Conservation (phyloP, 306 rosid genomes). For the Mucuna pruriens region DNA sequence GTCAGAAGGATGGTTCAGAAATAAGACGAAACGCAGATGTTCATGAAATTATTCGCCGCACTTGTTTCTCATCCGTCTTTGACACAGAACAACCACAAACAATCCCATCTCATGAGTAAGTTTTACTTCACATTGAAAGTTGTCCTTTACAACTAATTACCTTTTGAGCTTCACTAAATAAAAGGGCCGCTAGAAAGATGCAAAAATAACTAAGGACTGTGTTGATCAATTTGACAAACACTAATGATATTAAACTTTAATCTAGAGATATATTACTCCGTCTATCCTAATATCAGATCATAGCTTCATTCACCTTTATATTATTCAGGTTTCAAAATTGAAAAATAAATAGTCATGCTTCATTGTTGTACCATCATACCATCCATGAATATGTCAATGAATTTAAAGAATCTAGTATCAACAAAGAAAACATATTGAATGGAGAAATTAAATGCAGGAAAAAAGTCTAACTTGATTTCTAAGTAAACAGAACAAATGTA, state of each 20-base stretch:
- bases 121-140: not conserved
- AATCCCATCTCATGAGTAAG: conserved; percentile 92
- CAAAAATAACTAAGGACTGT: not conserved
- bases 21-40: conserved; percentile 86
- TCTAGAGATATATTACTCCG: not conserved
- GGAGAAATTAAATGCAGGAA: not conserved
- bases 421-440: not conserved
- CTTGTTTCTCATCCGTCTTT: conserved; percentile 71
- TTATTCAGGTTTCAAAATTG: not conserved
- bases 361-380: not conserved
- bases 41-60: conserved; percentile 75
- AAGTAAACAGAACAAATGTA: not conserved
- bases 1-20: conserved; percentile 89
- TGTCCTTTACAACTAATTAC: not conserved
- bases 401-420: not conserved
- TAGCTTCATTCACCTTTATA: not conserved
- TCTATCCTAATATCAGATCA: not conserved
- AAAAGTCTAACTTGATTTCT: not conserved
- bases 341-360: not conserved
- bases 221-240: not conserved
- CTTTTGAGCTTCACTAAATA: not conserved
- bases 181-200: not conserved
- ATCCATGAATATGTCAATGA: not conserved
- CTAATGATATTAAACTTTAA: not conserved
- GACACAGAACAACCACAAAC: conserved; percentile 80